Conservation (phyloP, 2,329 filamentous ascomycete species). For the Fusarium sp. region DNA sequence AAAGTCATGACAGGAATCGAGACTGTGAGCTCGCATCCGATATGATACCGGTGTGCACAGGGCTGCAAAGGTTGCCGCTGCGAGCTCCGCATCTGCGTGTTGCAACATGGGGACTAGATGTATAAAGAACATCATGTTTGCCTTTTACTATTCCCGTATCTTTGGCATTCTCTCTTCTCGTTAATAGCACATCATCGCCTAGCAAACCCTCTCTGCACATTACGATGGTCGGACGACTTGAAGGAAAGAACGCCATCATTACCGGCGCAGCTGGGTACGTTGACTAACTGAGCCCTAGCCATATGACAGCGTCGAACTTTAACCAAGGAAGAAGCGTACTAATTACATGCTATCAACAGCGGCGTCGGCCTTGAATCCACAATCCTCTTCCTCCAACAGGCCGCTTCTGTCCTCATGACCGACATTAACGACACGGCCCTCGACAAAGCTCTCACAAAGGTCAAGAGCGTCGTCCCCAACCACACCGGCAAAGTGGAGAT, state of each 20-base stretch:
- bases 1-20: background rate
- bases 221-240: conserved; percentile 58
- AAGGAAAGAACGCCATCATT: conserved; percentile 74
- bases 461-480: conserved; percentile 75
- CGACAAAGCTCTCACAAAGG: conserved; percentile 60
- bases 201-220: no score
- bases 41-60: background rate
- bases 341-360: background rate
- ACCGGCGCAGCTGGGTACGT: conserved; percentile 85
- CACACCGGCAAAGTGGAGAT: conserved; percentile 5
- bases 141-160: background rate
- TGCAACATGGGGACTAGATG: background rate
- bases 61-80: background rate
- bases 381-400: background rate
- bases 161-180: background rate
- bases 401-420: background rate
- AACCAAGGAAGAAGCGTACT: background rate
- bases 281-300: no score
- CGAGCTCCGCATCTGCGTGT: background rate
- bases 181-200: background rate
- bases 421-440: background rate
- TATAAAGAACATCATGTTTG: background rate
- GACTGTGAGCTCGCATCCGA: background rate
- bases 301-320: no score
- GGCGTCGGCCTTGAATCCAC: background rate